Percentiles rank a stretch among this genome's conserved stretches.
Conservation (phyloP, 768 basidiomycete genomes). For the Pisolithus orientalis region DNA sequence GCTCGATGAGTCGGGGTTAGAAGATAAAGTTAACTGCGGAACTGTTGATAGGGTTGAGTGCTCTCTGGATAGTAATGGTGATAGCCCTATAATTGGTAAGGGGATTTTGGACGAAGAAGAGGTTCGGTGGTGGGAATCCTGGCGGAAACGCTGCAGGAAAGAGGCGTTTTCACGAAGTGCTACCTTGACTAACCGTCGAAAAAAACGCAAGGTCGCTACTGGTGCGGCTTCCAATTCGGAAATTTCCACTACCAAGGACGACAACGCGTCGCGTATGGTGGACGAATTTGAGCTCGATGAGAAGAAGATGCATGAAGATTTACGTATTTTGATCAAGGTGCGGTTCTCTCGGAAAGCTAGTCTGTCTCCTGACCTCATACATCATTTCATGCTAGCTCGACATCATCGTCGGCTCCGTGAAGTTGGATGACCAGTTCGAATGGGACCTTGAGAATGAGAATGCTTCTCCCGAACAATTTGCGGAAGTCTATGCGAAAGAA, state of each 20-base stretch:
- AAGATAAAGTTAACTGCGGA: conserved; percentile 9
- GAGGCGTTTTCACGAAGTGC: conserved; percentile 23
- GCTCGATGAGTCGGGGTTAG: conserved; percentile 23
- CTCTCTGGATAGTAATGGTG: conserved; percentile 17
- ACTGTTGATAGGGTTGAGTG: conserved; percentile 14
- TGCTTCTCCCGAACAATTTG: conserved; percentile 89
- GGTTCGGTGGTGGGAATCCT: conserved; percentile 63
- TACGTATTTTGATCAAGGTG: conserved; percentile 91
- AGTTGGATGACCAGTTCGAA: conserved; percentile 94
- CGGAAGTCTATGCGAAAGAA: conserved; percentile 79
- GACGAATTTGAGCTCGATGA: conserved; percentile 66
- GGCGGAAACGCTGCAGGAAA: conserved; percentile 48
- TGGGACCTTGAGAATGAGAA: conserved; percentile 86
- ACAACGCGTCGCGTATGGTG: conserved; percentile 44
- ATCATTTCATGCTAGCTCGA: conserved; percentile 57
- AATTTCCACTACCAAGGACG: conserved; percentile 20
- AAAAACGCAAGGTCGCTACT: conserved; percentile 36
- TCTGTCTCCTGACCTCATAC: neutral
- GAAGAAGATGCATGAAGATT: conserved; percentile 67
- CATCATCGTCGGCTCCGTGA: conserved; percentile 88
- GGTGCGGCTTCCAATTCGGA: conserved; percentile 18
- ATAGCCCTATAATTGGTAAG: conserved; percentile 12
- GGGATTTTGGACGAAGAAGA: conserved; percentile 48
- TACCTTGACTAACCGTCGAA: conserved; percentile 28
- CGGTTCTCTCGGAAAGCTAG: conserved; percentile 15